Conservation (phyloP, 306 rosid genomes). For the Malus orientalis region DNA sequence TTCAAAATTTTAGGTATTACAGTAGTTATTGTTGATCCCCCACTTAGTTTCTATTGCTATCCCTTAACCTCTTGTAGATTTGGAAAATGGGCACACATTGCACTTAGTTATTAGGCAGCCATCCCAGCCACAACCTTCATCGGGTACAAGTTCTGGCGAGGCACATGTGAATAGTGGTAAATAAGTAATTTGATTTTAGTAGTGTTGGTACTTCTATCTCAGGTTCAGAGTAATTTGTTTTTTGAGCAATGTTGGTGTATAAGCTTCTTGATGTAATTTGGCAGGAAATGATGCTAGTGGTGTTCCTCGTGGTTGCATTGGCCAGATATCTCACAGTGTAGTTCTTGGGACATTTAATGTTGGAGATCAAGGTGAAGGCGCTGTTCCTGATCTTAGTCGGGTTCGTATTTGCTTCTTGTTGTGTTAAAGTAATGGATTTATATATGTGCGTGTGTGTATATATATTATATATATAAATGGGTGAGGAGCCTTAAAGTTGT, state of each 20-base stretch:
- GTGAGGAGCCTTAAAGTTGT: neutral
- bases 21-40: neutral
- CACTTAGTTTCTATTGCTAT: neutral
- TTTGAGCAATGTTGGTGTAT: neutral
- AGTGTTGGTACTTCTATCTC: neutral
- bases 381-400: constrained; percentile 75
- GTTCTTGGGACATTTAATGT: constrained; percentile 92
- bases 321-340: constrained; percentile 92
- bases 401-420: constrained; percentile 28
- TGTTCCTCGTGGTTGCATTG: constrained; percentile 61
- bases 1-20: neutral
- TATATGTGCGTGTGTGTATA: too few relatives aligned
- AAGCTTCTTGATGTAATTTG: constrained; percentile 17
- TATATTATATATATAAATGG: neutral
- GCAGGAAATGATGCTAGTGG: constrained; percentile 63
- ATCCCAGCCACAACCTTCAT: constrained; percentile 47
- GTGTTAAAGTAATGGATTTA: neutral
- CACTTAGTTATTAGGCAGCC: constrained; percentile 95
- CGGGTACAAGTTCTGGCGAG: constrained; percentile 50
- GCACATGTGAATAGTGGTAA: constrained; percentile 32
- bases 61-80: constrained; percentile 64
- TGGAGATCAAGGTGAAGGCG: constrained; percentile 88
- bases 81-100: constrained; percentile 92
- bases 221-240: neutral
- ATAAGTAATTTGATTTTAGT: constrained; percentile 30